Evolutionary conservation across 768 basidiomycete species (phyloP).

Genomic region (Xanthoconium purpureum): DNA sequence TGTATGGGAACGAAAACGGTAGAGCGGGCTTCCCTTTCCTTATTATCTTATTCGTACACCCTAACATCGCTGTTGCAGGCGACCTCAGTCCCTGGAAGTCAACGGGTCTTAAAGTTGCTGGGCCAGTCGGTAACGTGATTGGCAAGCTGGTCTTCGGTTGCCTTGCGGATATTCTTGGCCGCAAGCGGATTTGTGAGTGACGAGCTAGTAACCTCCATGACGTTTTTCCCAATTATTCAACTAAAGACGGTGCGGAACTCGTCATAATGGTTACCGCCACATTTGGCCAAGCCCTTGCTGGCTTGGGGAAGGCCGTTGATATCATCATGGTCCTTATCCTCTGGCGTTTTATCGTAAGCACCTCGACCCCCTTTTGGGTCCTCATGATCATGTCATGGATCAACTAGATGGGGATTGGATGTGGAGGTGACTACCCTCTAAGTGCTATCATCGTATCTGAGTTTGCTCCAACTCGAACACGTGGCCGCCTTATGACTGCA

Average conservation of each 20-base stretch:
- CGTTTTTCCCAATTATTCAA: slow-evolving; percentile 2
- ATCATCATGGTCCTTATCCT: slow-evolving; percentile 71
- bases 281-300: slow-evolving; percentile 76
- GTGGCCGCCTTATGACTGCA: slow-evolving; percentile 86
- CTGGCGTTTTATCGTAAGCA: slow-evolving; percentile 72
- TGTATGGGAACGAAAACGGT: slow-evolving; percentile 49
- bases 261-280: slow-evolving; percentile 76
- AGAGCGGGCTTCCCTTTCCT: not conserved
- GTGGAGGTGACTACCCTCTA: slow-evolving; percentile 85
- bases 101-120: slow-evolving; percentile 74
- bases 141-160: slow-evolving; percentile 77
- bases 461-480: slow-evolving; percentile 70
- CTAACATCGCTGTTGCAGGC: slow-evolving; percentile 4
- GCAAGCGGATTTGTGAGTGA: slow-evolving; percentile 75
- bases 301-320: slow-evolving; percentile 53
- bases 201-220: not conserved
- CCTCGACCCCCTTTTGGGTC: not conserved
- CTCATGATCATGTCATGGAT: not conserved
- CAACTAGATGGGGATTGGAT: slow-evolving; percentile 68
- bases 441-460: slow-evolving; percentile 87
- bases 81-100: slow-evolving; percentile 57
- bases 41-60: not conserved
- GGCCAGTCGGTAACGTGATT: slow-evolving; percentile 66
- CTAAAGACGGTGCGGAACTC: slow-evolving; percentile 48
- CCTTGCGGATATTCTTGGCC: slow-evolving; percentile 71